Percentiles rank a stretch among this genome's conserved stretches.
These are phyloP conservation scores for Pythium graminicola DNA, from an alignment of 352 stramenopile genomes.

Conservation along the genomic window DNA sequence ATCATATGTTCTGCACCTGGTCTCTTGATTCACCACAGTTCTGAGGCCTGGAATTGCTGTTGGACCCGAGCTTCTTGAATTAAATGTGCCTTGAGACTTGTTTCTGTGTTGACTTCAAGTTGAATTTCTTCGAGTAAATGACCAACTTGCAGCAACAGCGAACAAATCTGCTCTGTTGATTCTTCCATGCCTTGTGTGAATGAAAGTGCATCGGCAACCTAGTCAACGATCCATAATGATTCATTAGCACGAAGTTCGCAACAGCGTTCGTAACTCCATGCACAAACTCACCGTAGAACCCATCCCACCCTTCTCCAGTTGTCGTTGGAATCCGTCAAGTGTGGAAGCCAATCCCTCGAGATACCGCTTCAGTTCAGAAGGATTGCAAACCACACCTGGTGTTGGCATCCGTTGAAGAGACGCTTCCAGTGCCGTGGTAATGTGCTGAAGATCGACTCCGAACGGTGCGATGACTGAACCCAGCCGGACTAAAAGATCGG, in stretches of 20 bases:
- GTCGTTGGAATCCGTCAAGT: conserved; percentile 27
- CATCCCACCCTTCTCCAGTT: conserved; percentile 23
- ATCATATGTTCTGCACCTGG: too few relatives aligned
- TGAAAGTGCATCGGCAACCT: conserved; percentile 27
- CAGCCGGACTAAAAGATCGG: conserved; percentile 17
- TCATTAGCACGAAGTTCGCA: too few relatives aligned
- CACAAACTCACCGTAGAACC: conserved; percentile 22
- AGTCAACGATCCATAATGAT: too few relatives aligned
- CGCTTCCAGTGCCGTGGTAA: conserved; percentile 29
- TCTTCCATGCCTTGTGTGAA: conserved; percentile 32
- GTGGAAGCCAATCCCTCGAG: conserved; percentile 25
- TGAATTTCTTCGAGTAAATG: conserved; percentile 32
- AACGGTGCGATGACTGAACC: conserved; percentile 15
- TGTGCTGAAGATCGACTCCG: conserved; percentile 16
- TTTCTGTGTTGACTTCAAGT: conserved; percentile 33
- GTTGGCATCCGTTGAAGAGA: conserved; percentile 37
- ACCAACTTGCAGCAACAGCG: conserved; percentile 32
- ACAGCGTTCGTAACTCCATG: too few relatives aligned
- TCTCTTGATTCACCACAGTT: conserved; percentile 13
- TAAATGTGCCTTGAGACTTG: conserved; percentile 33
- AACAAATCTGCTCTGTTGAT: conserved; percentile 19
- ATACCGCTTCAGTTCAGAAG: conserved; percentile 28
- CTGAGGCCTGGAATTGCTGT: not conserved
- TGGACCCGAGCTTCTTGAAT: conserved; percentile 29
- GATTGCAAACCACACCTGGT: conserved; percentile 19